A percentile compares a stretch with the other conserved stretches of the same genome.
Conservation (phyloP, 345 rosid genomes). For the Barbarea vulgaris region DNA sequence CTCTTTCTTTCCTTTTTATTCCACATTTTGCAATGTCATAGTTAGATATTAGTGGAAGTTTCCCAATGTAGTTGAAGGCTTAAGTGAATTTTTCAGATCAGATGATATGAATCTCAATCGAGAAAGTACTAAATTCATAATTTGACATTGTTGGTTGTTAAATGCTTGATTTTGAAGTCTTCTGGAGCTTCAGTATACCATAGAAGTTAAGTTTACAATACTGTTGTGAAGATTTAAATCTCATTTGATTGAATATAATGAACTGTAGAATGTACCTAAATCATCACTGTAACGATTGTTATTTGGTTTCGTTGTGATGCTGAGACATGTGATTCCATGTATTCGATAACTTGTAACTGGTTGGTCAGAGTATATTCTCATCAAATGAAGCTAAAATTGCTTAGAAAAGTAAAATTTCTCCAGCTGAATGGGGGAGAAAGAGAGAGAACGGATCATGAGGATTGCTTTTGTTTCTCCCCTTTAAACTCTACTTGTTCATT, state of each 20-base stretch:
- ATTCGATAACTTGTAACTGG: not conserved
- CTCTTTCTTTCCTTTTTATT: not conserved
- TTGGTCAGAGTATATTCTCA: not conserved
- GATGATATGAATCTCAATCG: not conserved
- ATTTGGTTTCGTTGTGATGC: not conserved
- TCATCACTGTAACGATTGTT: not conserved
- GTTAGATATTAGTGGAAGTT: constrained; percentile 20
- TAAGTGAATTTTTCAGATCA: not conserved
- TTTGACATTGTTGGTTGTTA: not conserved
- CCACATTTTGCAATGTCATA: constrained; percentile 27
- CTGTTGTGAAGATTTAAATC: not conserved
- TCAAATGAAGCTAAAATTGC: not conserved
- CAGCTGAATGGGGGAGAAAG: not conserved
- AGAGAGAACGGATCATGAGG: not conserved
- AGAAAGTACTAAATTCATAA: not conserved
- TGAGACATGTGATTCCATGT: constrained; percentile 15
- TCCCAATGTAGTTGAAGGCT: not conserved
- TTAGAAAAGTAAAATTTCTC: not conserved
- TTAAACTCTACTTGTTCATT: not conserved
- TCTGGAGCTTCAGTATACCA: constrained; percentile 14
- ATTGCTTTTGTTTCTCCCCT: not conserved
- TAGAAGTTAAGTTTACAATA: not conserved
- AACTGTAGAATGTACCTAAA: constrained; percentile 4
- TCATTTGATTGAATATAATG: constrained; percentile 3
- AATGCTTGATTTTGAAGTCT: constrained; percentile 8